phyloP scores from a whole-genome alignment of 1,284 basidiomycete genomes.

The Naganishia sp. region DNA sequence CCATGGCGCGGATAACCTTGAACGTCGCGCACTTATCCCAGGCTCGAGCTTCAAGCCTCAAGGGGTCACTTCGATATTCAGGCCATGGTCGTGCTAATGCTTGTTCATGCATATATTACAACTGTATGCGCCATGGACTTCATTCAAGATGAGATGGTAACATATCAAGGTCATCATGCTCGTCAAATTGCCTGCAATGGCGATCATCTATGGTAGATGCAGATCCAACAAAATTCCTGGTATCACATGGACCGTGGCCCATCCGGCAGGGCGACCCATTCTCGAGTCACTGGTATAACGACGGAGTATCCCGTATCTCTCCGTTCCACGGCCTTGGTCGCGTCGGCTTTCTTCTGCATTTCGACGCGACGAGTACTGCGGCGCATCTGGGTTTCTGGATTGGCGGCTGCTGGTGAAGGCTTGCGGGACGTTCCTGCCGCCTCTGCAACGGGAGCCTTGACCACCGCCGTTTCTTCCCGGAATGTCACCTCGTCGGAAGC shows the following conservation, averaged over 20 bases:
- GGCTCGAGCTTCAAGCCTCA: too few species aligned
- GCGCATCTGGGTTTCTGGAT: conserved; percentile 3
- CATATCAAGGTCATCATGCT: too few species aligned
- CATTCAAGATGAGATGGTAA: too few species aligned
- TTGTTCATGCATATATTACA: too few species aligned
- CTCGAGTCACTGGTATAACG: conserved; percentile 15
- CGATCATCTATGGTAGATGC: too few species aligned
- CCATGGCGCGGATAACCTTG: too few species aligned
- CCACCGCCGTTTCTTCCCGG: neutral
- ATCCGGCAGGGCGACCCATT: conserved; percentile 9
- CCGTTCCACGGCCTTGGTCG: neutral
- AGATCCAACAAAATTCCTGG: neutral
- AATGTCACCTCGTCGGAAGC: neutral
- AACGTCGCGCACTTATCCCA: too few species aligned
- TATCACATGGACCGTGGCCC: conserved; percentile 14
- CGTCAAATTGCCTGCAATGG: neutral
- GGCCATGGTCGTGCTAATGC: too few species aligned
- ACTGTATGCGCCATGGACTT: too few species aligned
- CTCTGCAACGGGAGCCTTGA: neutral
- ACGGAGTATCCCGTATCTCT: conserved; percentile 18
- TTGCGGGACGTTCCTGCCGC: neutral
- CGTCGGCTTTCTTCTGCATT: neutral
- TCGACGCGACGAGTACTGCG: conserved; percentile 13
- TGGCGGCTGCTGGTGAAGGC: neutral
- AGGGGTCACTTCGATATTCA: too few species aligned